Conservation (phyloP, 352 stramenopile genomes). For the Phytopythium litorale region DNA sequence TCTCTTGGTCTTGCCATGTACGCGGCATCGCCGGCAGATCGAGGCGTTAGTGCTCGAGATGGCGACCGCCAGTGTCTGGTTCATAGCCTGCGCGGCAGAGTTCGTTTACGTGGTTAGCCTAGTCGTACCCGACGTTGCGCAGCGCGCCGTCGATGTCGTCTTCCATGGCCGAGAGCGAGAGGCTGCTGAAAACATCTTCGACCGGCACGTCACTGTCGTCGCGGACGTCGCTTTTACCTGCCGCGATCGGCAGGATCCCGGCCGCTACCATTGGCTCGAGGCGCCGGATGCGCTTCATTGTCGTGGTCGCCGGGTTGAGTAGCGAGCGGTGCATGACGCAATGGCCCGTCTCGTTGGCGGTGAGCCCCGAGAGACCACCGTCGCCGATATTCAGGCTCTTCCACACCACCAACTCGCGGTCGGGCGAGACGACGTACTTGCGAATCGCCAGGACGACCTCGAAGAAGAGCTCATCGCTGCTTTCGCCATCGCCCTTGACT, state of each 20-base stretch:
- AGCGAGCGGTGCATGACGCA: conserved; percentile 1
- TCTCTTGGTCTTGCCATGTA: too few relatives aligned
- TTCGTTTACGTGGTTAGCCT: not conserved
- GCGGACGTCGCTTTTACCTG: not conserved
- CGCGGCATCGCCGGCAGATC: too few relatives aligned
- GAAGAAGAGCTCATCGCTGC: not conserved
- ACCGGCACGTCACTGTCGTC: not conserved
- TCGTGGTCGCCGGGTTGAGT: not conserved
- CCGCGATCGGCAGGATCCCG: not conserved
- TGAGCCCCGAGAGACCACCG: not conserved
- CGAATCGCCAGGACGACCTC: conserved; percentile 1
- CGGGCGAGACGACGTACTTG: not conserved
- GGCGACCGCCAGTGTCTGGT: not conserved
- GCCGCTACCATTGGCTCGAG: not conserved
- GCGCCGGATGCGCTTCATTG: conserved; percentile 1
- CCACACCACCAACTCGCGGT: conserved; percentile 4
- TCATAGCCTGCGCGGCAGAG: not conserved
- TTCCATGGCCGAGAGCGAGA: conserved; percentile 4
- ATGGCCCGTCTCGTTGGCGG: conserved; percentile 1
- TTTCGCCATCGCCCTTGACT: not conserved
- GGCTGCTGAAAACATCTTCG: not conserved
- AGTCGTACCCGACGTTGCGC: not conserved
- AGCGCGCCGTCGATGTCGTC: conserved; percentile 5
- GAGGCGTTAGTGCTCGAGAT: too few relatives aligned
- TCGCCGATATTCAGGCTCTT: conserved; percentile 7